Conservation (phyloP, 306 rosid genomes). For the Corylus americana region DNA sequence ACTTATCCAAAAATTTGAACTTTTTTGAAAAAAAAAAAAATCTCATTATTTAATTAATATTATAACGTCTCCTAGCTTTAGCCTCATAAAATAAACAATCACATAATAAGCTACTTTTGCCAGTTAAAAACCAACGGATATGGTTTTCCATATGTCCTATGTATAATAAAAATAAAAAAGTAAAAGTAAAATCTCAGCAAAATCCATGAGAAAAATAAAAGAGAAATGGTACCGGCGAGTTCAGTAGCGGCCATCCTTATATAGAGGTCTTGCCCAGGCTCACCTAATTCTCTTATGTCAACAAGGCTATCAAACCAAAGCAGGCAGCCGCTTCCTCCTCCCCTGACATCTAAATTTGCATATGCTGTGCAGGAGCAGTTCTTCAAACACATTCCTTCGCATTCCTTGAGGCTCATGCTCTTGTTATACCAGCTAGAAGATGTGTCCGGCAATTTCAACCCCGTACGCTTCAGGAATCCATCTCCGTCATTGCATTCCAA, state of each 20-base stretch:
- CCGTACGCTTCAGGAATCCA: constrained; percentile 4
- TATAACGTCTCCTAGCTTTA: too few relatives aligned
- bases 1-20: too few relatives aligned
- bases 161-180: neutral
- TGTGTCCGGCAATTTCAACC: constrained; percentile 31
- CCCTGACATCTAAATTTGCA: constrained; percentile 22
- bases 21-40: too few relatives aligned
- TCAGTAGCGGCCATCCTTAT: neutral
- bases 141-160: too few relatives aligned
- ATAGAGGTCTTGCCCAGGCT: constrained; percentile 36
- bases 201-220: neutral
- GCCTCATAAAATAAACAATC: too few relatives aligned
- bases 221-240: neutral
- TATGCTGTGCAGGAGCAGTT: constrained; percentile 42
- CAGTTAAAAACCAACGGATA: too few relatives aligned
- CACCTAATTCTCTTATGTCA: constrained; percentile 24
- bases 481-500: constrained; percentile 23
- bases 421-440: constrained; percentile 35
- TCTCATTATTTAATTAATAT: too few relatives aligned
- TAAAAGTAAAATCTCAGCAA: neutral
- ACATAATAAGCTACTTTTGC: too few relatives aligned
- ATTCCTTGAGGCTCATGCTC: constrained; percentile 26
- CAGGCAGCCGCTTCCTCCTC: constrained; percentile 36
- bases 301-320: constrained; percentile 32
- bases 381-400: constrained; percentile 26